Base-by-base conservation (phyloP, 768 basidiomycete genomes). In the Lepiota brunneoincarnata region DNA sequence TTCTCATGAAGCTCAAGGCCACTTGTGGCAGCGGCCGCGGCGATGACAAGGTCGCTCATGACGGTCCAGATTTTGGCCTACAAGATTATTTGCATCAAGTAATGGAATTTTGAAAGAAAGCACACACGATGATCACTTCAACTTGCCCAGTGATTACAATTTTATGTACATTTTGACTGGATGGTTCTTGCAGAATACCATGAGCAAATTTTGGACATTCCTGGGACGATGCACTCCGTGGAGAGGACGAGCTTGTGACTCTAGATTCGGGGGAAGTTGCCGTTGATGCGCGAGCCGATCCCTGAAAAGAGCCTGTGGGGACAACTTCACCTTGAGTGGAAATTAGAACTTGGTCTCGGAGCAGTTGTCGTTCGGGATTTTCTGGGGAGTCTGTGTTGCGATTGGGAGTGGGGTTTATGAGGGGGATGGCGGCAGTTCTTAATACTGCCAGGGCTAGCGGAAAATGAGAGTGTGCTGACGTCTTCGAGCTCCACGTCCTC, bases 11-110 rank as follows among this genome's bases (percentile, higher is more conserved):
- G 78, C 75, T 4, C 63, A 64, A 39, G 59, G 26, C 26, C 28
- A 35, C 26, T 47, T 4, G 55, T 35, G 11, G 52, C 39, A 9
- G 46, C 48, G 47, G 60, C 59, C 9, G 57, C 80, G 15, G 82
- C 81, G 70, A 81, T 77, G 15, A 91, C 74, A 34, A 83, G 70
- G 41, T 90, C 87, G 17, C 84, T 81, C 10, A 84, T 72, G 9
- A 83, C 80, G 10, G 72, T 56, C 86, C 87, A 88, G 58, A 92
- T 85, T 62, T 82, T 89, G 23, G 76, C 64, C 90, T 91, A 58
- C 6, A 36, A 48, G 20, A 50, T 24, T 2, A 15, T 42, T 45
- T 55, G 44, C 36, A 17, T 40, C n/a, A 43, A 24, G n/a, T 4
- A 3, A 52, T n/a, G 23, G 26, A 44, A 42, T 34, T 41, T 14